Conservation (phyloP, 768 basidiomycete genomes). For the Lentinus tigrinus region DNA sequence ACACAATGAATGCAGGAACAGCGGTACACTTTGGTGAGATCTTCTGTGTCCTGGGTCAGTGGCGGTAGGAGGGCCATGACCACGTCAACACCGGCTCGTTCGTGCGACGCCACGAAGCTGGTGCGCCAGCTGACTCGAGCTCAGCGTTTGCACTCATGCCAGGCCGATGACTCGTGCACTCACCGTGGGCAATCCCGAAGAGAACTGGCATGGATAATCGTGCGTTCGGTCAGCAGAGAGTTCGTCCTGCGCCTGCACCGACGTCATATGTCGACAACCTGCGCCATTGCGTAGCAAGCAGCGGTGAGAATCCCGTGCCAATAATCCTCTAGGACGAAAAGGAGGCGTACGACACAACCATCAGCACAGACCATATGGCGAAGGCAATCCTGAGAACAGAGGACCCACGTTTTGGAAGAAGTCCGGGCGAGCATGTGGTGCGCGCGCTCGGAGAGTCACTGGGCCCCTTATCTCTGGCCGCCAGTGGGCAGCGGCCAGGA, state of each 20-base stretch:
- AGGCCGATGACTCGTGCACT: neutral
- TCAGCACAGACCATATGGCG: conserved; percentile 14
- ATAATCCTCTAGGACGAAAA: neutral
- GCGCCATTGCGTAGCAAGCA: conserved; percentile 1
- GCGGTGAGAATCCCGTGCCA: conserved; percentile 1
- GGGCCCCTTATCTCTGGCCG: conserved; percentile 6
- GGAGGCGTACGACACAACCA: neutral
- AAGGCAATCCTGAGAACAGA: conserved; percentile 14
- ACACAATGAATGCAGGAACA: neutral
- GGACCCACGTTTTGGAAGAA: conserved; percentile 15
- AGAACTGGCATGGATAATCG: neutral
- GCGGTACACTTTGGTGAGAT: neutral
- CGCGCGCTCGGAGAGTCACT: conserved; percentile 8
- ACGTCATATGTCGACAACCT: conserved; percentile 14
- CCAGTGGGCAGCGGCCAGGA: neutral
- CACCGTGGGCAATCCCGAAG: neutral
- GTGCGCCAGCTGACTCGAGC: neutral
- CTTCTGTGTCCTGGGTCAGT: neutral
- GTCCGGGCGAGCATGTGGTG: conserved; percentile 14
- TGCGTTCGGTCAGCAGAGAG: neutral
- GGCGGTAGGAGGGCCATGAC: neutral
- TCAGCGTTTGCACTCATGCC: neutral
- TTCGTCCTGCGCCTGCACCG: neutral
- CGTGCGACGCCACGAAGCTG: neutral
- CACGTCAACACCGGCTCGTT: neutral